phyloP scores from a whole-genome alignment of 129 eudicot species.

The Centaurea solstitialis region DNA sequence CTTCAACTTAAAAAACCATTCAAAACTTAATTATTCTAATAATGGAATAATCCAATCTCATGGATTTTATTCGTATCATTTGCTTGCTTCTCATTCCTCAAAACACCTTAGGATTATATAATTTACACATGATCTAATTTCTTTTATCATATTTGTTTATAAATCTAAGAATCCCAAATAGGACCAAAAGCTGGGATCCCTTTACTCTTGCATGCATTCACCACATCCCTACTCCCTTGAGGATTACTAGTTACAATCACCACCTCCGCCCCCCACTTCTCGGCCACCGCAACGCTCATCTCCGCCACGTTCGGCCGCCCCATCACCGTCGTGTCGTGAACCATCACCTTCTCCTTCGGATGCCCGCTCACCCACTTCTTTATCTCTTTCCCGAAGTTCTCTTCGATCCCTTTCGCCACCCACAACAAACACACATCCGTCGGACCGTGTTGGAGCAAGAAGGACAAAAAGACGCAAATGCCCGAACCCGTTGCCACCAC shows the following conservation, averaged over 20 bases:
- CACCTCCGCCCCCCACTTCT: conserved; percentile 59
- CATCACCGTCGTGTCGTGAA: conserved; percentile 64
- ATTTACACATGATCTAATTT: too few species aligned
- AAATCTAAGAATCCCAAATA: conserved; percentile 63
- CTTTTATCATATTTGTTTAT: neutral
- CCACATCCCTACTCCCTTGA: conserved; percentile 76
- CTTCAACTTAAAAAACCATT: too few species aligned
- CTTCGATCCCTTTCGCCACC: conserved; percentile 76
- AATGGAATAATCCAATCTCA: neutral
- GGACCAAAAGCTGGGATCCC: conserved; percentile 84
- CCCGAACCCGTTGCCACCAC: conserved; percentile 84
- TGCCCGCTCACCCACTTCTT: conserved; percentile 58
- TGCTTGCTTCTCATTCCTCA: neutral
- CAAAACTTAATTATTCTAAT: too few species aligned
- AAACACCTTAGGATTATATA: too few species aligned
- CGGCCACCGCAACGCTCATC: conserved; percentile 66
- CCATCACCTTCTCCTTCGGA: conserved; percentile 64
- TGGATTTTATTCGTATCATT: neutral
- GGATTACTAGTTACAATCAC: conserved; percentile 85
- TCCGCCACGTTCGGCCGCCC: conserved; percentile 72
- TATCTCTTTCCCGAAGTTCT: conserved; percentile 66
- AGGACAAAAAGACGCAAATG: conserved; percentile 69
- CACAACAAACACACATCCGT: conserved; percentile 66
- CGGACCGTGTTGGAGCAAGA: conserved; percentile 55
- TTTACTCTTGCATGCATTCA: conserved; percentile 62